Evolutionary conservation across 352 stramenopile species (phyloP), one percentile per base, ranked within the genome.

Genomic region (Globisporangium takayamanum): DNA sequence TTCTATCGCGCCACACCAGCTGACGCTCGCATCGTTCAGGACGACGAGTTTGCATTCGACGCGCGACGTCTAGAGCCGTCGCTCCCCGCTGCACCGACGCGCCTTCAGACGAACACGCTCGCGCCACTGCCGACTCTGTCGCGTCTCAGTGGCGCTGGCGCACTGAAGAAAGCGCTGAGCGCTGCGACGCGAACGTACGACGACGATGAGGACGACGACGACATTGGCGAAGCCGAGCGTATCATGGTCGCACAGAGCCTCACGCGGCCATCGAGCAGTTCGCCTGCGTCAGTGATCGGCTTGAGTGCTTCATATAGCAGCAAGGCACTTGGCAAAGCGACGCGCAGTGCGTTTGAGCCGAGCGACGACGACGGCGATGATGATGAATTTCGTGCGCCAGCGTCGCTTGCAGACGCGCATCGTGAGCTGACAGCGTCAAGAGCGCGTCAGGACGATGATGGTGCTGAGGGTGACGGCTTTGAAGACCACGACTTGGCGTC

Each of bases 151-250:
- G 52, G 59, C 15, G 37, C 52, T 46, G 52, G 41, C 26, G 18
- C 36, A 10, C 16, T 65, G n/a, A 60, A 60, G 45, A 65, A 59
- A 39, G 47, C 45, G 14, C 41, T 56, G 10, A 53, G 51, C 1
- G 55, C 50, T 1, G 53, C 39, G 25, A 47, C 33, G n/a, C 30
- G 50, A 10, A 59, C 60, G 46, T 66, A 49, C 44, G 44, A 49
- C 18, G 57, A 68, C 22, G 67, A 68, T 3, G 63, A 56, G 14
- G 59, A 69, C 0, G 60, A 69, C 4, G 66, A 69, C 16, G 48
- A 66, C 47, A 36, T 60, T 53, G 59, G 56, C 33, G 59, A 60
- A 56, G 46, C 57, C 26, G 53, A 65, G 46, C 59, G 46, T 10
- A 33, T 65, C 26, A 46, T 60, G 37, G 2, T 33, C 25, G 37